Evolutionary conservation across 78 protist genomes (phyloP).

Genomic region (Bigelowiella natans): DNA sequence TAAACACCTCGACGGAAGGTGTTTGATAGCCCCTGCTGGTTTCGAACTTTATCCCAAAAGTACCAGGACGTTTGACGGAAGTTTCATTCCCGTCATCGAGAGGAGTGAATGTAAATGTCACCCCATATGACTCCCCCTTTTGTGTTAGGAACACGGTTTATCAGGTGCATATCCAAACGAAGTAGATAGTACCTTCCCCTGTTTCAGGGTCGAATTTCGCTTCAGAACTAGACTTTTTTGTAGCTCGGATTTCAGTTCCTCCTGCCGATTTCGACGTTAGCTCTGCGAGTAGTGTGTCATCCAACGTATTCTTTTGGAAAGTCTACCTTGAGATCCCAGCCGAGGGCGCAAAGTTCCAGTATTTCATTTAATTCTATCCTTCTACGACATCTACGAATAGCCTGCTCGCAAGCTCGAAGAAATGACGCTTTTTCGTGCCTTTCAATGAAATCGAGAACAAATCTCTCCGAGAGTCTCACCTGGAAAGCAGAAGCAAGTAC

Average conservation of each 20-base stretch:
- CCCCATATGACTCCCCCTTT: neutral
- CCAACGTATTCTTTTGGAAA: neutral
- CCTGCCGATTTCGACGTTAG: neutral
- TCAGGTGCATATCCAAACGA: too few species aligned
- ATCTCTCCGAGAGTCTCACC: neutral
- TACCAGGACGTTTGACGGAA: neutral
- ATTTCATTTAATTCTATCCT: neutral
- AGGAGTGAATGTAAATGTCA: neutral
- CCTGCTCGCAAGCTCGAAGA: neutral
- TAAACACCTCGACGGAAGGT: neutral
- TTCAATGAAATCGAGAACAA: neutral
- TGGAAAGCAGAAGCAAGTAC: too few species aligned
- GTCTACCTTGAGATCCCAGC: neutral
- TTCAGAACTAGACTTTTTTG: neutral
- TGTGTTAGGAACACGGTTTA: too few species aligned
- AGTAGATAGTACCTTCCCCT: too few species aligned
- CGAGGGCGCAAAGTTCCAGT: neutral
- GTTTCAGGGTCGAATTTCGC: neutral
- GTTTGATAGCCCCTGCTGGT: neutral
- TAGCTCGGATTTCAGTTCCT: neutral
- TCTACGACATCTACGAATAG: neutral
- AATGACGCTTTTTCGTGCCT: neutral
- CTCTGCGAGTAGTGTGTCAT: neutral
- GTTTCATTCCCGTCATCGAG: too few species aligned
- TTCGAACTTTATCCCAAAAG: neutral